Evolutionary conservation across 768 basidiomycete genomes (phyloP), one percentile per base, ranked within the genome.

Genomic region (Boletus barrowsii): DNA sequence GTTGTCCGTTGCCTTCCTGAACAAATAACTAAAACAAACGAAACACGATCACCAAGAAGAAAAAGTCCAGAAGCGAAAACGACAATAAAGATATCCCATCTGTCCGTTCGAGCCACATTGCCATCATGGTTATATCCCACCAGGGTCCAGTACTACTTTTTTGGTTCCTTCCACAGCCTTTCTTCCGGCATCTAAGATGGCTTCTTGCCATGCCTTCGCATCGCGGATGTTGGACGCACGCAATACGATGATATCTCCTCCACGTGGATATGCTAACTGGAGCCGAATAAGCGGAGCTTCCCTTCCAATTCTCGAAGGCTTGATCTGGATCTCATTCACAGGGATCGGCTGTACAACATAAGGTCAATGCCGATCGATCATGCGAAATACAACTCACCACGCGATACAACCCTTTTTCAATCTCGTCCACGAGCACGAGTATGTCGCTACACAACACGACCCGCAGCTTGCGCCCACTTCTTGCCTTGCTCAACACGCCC

Each of bases 361-460:
- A 29, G 29, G 29, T 29, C 29, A 8, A 29, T 13, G 14, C 29
- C 2, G 42, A 33, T 59, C 46, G 47, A 44, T 35, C 41, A 26
- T 8, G 17, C 26, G 6, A 3, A 1, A 22, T 10, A 33, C 33
- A 11, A 73, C 84, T 62, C 49, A 93, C 93, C 83, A 93, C 88
- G 37, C 89, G 82, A 69, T 95, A 95, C 14, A 96, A 66, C 13
- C 83, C 84, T 56, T 79, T 83, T 26, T 80, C 80, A 1, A 71
- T 69, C 32, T 84, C 86, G 60, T 94, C 91, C 18, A 92, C 87
- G 53, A 98, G 76, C 4, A 98, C 84, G 44, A 98, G 68, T 40
- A 96, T 88, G 65, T 98, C 96, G 63, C 82, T 96, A 64, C 94
- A 98, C 57, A 98, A 70, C 70, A 93, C 85, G 7, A 79, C 82